Conservation (phyloP, 2,329 filamentous ascomycete species). For the Fusarium nygamai region DNA sequence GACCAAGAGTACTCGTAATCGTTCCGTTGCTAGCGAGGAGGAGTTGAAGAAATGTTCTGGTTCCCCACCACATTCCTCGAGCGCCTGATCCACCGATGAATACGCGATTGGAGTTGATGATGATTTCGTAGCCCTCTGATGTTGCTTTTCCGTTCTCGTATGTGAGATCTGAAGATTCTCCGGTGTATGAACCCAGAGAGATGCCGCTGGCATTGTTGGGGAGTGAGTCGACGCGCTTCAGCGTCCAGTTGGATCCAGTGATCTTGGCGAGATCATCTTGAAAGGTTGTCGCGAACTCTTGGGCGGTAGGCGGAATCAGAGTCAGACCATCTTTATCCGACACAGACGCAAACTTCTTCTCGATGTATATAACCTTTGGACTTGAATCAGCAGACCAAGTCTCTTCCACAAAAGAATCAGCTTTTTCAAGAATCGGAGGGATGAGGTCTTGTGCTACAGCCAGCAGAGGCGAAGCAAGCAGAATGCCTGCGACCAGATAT, state of each 20-base stretch:
- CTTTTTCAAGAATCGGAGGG: not conserved
- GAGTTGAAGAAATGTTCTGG: conserved; percentile 14
- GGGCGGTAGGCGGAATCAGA: conserved; percentile 9
- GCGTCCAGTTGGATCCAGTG: conserved; percentile 7
- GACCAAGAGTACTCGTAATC: not conserved
- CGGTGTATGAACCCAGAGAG: not conserved
- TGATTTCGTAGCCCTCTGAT: conserved; percentile 17
- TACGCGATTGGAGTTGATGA: not conserved
- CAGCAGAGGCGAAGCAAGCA: not conserved
- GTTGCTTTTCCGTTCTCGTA: conserved; percentile 3
- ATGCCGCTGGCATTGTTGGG: not conserved
- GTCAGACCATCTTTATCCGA: not conserved
- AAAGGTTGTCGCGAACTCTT: conserved; percentile 8
- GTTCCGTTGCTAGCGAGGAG: conserved; percentile 1
- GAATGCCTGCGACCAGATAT: not conserved
- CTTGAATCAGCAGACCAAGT: not conserved
- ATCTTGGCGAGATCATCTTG: conserved; percentile 2
- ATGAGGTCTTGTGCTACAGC: conserved; percentile 6
- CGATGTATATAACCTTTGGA: conserved; percentile 5
- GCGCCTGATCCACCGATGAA: conserved; percentile 20
- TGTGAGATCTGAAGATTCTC: not conserved
- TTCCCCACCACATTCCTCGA: conserved; percentile 25
- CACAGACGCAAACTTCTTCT: not conserved
- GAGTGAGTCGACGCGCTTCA: not conserved
- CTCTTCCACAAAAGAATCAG: not conserved